phyloP scores from a whole-genome alignment of 768 basidiomycete genomes.

The Termitomyces eurrhizus region DNA sequence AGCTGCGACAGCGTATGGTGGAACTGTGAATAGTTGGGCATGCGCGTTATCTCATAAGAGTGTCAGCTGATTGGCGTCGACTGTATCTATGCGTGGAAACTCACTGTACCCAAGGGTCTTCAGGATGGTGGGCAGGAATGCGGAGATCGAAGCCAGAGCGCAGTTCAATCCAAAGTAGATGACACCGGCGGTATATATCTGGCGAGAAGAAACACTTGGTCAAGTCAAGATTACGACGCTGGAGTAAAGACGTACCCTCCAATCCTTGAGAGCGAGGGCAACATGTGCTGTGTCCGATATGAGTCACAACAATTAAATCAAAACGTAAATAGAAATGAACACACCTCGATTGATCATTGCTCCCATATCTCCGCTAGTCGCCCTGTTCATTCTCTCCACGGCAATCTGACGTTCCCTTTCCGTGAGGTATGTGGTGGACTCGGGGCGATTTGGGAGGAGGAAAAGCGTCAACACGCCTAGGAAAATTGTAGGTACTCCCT shows the following conservation, averaged over 20 bases:
- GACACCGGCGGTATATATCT: slow-evolving; percentile 64
- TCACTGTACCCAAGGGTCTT: slow-evolving; percentile 67
- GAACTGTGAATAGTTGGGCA: slow-evolving; percentile 74
- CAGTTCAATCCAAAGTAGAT: slow-evolving; percentile 79
- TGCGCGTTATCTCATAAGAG: slow-evolving; percentile 48
- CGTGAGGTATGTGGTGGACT: slow-evolving; percentile 58
- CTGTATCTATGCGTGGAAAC: slow-evolving; percentile 20
- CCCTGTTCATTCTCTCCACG: slow-evolving; percentile 62
- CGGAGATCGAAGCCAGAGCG: slow-evolving; percentile 74
- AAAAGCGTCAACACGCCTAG: slow-evolving; percentile 54
- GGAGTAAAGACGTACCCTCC: slow-evolving; percentile 47
- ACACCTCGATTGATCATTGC: slow-evolving; percentile 60
- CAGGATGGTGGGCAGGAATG: slow-evolving; percentile 83
- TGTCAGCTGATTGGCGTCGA: slow-evolving; percentile 5
- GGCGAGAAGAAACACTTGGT: not conserved
- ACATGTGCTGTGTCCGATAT: slow-evolving; percentile 48
- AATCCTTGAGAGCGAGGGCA: slow-evolving; percentile 60
- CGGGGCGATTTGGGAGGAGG: slow-evolving; percentile 67
- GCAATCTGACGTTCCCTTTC: slow-evolving; percentile 56
- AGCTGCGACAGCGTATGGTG: slow-evolving; percentile 73
- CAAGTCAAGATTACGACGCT: not conserved
- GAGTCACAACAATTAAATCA: not conserved
- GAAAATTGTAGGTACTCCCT: slow-evolving; percentile 67
- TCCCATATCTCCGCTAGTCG: slow-evolving; percentile 62
- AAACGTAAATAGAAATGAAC: not conserved